Evolutionary conservation across 305 asterid species (phyloP), one percentile per base, ranked within the genome.

Genomic region (Ruellia speciosa): DNA sequence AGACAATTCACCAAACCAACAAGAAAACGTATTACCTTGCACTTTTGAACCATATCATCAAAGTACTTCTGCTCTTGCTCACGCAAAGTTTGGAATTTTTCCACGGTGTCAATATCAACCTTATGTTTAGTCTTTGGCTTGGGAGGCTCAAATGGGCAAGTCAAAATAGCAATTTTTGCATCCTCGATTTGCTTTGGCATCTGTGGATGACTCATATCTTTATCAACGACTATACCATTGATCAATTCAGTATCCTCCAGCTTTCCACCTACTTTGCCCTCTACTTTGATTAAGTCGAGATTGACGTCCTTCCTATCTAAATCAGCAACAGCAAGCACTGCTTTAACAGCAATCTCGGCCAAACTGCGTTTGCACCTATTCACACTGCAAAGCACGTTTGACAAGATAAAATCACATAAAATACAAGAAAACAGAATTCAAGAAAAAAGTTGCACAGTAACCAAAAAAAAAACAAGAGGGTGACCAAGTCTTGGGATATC

Each of bases 61-160:
- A 90, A 90, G 70, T 87, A 90, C 71, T 87, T 86, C 73, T 71
- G 84, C 79, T 90, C 98, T 63, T 90, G 98, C 48, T 64, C 72
- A 41, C 98, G 85, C 46, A 90, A 69, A 7, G 82, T 83, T 68
- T 87, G 87, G 76, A 87, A 87, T 57, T 87, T 90, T 58, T 90
- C 95, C 62, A 90, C 96, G 6, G 93, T 80, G 68, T 90, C 95
- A 70, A 90, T 87, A 70, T 87, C 98, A 48, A 90, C 96, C 95
- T 90, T 90, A 85, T 90, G 98, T 69, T 87, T 87, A 62, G 98
- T 90, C 81, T 90, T 90, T 56, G 98, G 98, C 74, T 90, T 90
- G 17, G 98, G 98, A 41, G 95, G 96, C 81, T 87, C 98, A 79
- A 87, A 87, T 7, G 96, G 95, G 71, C 98, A 90, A 11, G 98